Base-by-base conservation (phyloP, 2,329 filamentous ascomycete genomes). In the Xylariaceae sp. region DNA sequence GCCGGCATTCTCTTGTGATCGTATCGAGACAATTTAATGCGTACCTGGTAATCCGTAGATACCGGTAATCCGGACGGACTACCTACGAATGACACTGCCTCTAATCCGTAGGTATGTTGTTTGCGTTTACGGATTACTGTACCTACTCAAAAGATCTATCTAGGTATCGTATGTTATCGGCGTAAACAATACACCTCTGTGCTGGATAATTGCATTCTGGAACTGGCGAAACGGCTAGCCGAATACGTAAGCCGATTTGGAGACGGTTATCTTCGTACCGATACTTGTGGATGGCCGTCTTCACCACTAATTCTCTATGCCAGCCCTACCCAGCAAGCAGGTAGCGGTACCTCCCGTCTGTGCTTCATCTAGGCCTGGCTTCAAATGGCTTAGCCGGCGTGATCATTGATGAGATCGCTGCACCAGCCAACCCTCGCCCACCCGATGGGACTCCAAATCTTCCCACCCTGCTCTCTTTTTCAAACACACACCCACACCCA, bases 391-490 rank as follows among this genome's bases (percentile, higher is more conserved):
- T 61, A 59, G 56, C 56, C 51, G 59, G 59, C 56, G 50, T 55
- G 23, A 23, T 23, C 23, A 23, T 23, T 23, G 50, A 39, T 49
- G 34, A 50, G 59, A 61, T 58, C 41, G 41, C 48, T 50, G 51
- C 50, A 51, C 54, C 55, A 35, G 30, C 45, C 41, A 56, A 50
- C 56, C 23, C 49, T 54, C 41, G 55, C 35, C 54, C 60, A 51
- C 57, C 54, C 57, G 54, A 57, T 52, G 47, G 51, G 45, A 50
- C 49, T 34, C 59, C 30, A 56, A 49, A 56, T 9, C 51, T 63
- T 68, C 64, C 65, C 67, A 61, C 64, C 65, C 63, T 61, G 65
- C 63, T 67, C 59, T 64, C 61, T 69, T 62, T 54, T 67, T 67
- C 55, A 66, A 65, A 62, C 67, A 67, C 68, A 68, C 67, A 44